phyloP scores from a whole-genome alignment of 805 yeast species.

The Spathaspora boniae region DNA sequence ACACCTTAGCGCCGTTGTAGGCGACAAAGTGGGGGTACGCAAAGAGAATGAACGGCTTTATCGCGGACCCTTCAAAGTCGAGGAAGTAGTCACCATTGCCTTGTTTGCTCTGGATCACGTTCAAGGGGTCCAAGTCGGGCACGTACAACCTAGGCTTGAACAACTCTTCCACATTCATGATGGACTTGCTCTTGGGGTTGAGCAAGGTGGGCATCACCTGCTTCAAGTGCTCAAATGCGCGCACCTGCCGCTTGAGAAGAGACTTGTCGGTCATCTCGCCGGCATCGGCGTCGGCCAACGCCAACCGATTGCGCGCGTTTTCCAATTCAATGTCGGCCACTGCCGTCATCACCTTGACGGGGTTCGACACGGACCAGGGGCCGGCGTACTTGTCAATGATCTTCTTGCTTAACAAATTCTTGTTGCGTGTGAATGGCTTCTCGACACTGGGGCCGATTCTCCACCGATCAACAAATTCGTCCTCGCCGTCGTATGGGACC shows the following conservation, averaged over 20 bases:
- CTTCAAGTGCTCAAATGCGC: slow-evolving; percentile 60
- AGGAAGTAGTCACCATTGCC: slow-evolving; percentile 47
- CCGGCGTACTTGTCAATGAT: slow-evolving; percentile 57
- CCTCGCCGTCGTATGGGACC: slow-evolving; percentile 61
- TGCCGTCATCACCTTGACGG: slow-evolving; percentile 60
- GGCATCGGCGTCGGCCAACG: slow-evolving; percentile 52
- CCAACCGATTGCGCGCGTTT: slow-evolving; percentile 50
- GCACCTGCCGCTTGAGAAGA: slow-evolving; percentile 46
- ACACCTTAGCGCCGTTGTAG: slow-evolving; percentile 86
- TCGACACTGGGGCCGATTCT: slow-evolving; percentile 88
- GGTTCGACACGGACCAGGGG: slow-evolving; percentile 66
- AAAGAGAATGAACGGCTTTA: slow-evolving; percentile 79
- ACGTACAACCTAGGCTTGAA: slow-evolving; percentile 69
- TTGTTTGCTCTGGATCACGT: too few relatives aligned
- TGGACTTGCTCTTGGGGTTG: slow-evolving; percentile 46
- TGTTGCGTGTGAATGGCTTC: slow-evolving; percentile 70
- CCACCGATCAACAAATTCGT: slow-evolving; percentile 67
- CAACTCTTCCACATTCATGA: slow-evolving; percentile 61
- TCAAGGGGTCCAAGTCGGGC: slow-evolving; percentile 91
- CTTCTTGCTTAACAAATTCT: slow-evolving; percentile 48
- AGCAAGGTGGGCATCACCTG: slow-evolving; percentile 57
- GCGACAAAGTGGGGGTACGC: slow-evolving; percentile 80
- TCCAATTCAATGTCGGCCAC: slow-evolving; percentile 68
- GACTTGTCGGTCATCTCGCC: slow-evolving; percentile 41
- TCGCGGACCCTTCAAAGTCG: slow-evolving; percentile 79